phyloP scores from a whole-genome alignment of 768 basidiomycete genomes.

The Amanita pseudoporphyria region DNA sequence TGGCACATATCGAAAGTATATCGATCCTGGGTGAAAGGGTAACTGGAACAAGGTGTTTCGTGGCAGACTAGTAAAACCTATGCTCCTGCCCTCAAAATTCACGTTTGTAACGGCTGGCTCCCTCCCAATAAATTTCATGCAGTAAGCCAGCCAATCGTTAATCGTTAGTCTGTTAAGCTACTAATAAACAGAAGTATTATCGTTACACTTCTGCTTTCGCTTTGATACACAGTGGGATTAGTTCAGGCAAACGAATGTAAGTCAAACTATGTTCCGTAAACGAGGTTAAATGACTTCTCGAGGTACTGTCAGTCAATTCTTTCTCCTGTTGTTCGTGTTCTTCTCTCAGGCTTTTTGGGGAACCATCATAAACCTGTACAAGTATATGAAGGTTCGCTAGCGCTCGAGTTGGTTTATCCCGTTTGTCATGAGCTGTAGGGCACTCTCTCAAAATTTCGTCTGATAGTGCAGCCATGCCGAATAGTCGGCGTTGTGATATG shows the following conservation, averaged over 20 bases:
- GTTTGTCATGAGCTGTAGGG: no score
- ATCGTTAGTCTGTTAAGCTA: neutral
- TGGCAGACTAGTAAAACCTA: no score
- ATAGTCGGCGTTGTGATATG: neutral
- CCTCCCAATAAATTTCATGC: no score
- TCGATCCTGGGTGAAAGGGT: no score
- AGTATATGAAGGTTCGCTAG: slow-evolving; percentile 10
- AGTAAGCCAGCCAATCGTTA: no score
- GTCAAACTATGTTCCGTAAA: slow-evolving; percentile 66
- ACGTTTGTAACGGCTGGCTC: no score
- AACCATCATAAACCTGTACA: slow-evolving; percentile 78
- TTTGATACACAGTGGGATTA: slow-evolving; percentile 50
- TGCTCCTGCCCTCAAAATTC: no score
- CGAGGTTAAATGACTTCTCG: slow-evolving; percentile 86
- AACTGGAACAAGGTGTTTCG: no score
- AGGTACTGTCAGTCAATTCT: slow-evolving; percentile 78
- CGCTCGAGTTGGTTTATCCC: slow-evolving; percentile 67
- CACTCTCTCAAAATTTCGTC: slow-evolving; percentile 83
- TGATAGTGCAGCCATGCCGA: slow-evolving; percentile 26
- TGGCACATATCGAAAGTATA: no score
- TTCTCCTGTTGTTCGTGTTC: slow-evolving; percentile 73
- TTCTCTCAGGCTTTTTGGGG: slow-evolving; percentile 68
- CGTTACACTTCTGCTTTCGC: slow-evolving; percentile 17
- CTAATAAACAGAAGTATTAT: neutral
- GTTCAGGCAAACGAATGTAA: no score